phyloP scores from a whole-genome alignment of 1,284 basidiomycete species.

The Fomitopsis betulina region DNA sequence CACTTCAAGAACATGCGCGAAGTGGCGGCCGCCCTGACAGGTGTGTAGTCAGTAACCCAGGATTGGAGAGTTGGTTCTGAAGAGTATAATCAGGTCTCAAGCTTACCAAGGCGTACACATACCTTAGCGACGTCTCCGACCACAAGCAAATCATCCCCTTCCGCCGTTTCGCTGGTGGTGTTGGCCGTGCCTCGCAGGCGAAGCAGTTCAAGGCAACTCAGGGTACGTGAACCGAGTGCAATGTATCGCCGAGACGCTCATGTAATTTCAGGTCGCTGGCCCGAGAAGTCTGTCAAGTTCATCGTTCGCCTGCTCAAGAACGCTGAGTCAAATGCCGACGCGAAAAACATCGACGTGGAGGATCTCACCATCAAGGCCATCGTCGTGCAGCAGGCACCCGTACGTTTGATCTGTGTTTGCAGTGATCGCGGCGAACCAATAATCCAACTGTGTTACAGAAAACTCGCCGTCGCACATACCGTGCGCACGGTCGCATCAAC shows the following conservation, averaged over 20 bases:
- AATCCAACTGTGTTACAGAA: slow-evolving; percentile 49
- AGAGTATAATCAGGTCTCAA: slow-evolving; percentile 68
- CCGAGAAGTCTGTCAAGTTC: slow-evolving; percentile 98
- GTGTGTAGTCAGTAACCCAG: slow-evolving; percentile 37
- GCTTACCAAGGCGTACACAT: slow-evolving; percentile 93
- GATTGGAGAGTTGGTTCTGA: slow-evolving; percentile 6
- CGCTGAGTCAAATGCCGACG: slow-evolving; percentile 98
- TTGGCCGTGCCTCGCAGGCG: slow-evolving; percentile 95
- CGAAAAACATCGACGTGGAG: slow-evolving; percentile 93
- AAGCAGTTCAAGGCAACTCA: slow-evolving; percentile 98
- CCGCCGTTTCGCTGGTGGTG: slow-evolving; percentile 95
- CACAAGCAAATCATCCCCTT: slow-evolving; percentile 98
- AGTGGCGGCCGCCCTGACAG: slow-evolving; percentile 84
- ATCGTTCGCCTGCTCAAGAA: slow-evolving; percentile 96
- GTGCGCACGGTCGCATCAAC: slow-evolving; percentile 95
- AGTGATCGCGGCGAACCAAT: slow-evolving; percentile 2
- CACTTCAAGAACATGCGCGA: slow-evolving; percentile 99
- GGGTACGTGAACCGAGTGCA: slow-evolving; percentile 52
- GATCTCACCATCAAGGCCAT: slow-evolving; percentile 96
- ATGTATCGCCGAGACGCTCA: slow-evolving; percentile 2
- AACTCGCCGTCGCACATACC: slow-evolving; percentile 99
- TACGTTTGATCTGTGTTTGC: slow-evolving; percentile 35
- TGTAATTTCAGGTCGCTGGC: slow-evolving; percentile 89
- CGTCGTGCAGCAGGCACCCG: slow-evolving; percentile 96
- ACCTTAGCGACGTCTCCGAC: slow-evolving; percentile 92